These are phyloP conservation scores for Hypoxylon intermedium DNA, from an alignment of 495 filamentous ascomycete species.

Conservation along the genomic window DNA sequence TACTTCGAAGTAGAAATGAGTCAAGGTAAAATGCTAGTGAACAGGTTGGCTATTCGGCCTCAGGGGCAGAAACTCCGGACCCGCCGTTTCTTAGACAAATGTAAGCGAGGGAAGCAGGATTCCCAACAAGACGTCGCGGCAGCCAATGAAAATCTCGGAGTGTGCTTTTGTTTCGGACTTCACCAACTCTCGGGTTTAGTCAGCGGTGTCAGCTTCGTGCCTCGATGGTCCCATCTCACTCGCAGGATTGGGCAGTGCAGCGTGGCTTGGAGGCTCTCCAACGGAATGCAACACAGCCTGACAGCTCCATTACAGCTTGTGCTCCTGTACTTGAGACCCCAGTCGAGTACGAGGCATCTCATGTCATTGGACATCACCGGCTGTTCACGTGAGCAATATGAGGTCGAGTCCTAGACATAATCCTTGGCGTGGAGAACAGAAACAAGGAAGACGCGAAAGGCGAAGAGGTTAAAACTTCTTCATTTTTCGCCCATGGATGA, in stretches of 20 bases:
- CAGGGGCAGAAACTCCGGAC: constrained; percentile 11
- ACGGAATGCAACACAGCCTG: background rate
- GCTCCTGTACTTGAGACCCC: background rate
- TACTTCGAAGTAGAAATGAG: background rate
- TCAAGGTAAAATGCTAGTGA: background rate
- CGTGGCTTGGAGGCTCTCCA: background rate
- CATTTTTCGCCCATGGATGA: too few relatives aligned
- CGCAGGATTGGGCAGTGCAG: background rate
- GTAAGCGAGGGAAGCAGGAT: constrained; percentile 15
- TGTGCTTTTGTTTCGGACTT: constrained; percentile 13
- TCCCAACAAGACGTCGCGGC: background rate
- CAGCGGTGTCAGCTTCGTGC: constrained; percentile 7
- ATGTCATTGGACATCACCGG: background rate
- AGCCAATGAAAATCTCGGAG: constrained; percentile 1
- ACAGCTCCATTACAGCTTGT: background rate
- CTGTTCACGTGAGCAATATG: too few relatives aligned
- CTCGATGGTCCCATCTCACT: background rate
- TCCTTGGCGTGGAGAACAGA: too few relatives aligned
- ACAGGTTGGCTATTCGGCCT: background rate
- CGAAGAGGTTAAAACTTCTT: too few relatives aligned
- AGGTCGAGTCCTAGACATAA: too few relatives aligned
- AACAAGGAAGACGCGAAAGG: too few relatives aligned
- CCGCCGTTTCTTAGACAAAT: background rate
- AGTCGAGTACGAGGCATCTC: background rate
- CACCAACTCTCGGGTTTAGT: constrained; percentile 15